A percentile compares a stretch with the other conserved stretches of the same genome.
These are phyloP conservation scores for Paratinospora sagittata DNA, from an alignment of 164 flowering plant species.

Conservation along the genomic window DNA sequence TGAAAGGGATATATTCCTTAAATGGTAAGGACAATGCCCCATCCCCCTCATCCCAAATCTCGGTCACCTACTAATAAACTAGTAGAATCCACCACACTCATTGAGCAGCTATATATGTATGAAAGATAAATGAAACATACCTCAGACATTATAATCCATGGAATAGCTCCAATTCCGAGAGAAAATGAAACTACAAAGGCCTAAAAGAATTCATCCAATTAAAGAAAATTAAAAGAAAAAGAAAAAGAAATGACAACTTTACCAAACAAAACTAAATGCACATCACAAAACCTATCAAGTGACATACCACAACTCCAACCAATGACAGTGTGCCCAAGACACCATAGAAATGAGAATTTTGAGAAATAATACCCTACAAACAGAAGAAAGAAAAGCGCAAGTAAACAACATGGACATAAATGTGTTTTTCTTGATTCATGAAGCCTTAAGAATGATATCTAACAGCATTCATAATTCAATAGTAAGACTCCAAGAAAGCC, in stretches of 20 bases:
- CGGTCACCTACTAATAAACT: neutral
- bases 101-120: neutral
- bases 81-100: neutral
- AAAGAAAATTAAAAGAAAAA: neutral
- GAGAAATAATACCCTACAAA: conserved; percentile 37
- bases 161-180: conserved; percentile 86
- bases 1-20: neutral
- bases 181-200: conserved; percentile 68
- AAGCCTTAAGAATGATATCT: neutral
- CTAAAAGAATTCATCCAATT: conserved; percentile 34
- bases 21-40: neutral
- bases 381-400: conserved; percentile 1
- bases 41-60: neutral
- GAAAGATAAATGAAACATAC: conserved; percentile 31
- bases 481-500: neutral
- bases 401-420: neutral
- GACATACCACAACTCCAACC: conserved; percentile 88
- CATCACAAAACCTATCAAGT: neutral
- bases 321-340: conserved; percentile 52
- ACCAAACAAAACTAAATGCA: neutral
- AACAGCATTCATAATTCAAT: neutral
- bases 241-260: neutral
- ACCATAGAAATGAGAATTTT: conserved; percentile 43
- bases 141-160: conserved; percentile 99
- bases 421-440: neutral